These are phyloP conservation scores for Strobilomyces echinocephalus DNA, from an alignment of 768 basidiomycete species.

Conservation along the genomic window DNA sequence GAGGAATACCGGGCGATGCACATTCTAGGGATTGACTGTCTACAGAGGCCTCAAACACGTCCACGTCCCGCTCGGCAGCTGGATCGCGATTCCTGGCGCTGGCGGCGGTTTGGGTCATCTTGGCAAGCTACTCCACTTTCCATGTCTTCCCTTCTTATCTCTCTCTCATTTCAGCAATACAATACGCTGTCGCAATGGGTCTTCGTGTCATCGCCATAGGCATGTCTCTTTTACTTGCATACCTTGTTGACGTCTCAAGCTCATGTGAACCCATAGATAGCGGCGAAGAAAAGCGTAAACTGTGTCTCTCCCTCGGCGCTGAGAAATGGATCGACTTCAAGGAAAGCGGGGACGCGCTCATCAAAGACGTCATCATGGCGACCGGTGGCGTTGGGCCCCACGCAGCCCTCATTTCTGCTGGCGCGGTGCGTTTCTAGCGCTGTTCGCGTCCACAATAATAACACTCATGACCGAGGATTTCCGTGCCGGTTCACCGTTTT, in stretches of 20 bases:
- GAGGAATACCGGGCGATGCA: neutral
- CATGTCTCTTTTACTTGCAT: neutral
- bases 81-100: conserved; percentile 72
- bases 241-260: neutral
- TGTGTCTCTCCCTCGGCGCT: conserved; percentile 37
- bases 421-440: conserved; percentile 10
- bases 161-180: conserved; percentile 31
- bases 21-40: conserved; percentile 38
- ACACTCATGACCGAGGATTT: neutral
- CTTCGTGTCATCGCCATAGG: conserved; percentile 44
- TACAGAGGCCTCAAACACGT: conserved; percentile 82
- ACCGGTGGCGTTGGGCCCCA: conserved; percentile 44
- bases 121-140: conserved; percentile 6
- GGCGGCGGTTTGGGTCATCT: conserved; percentile 46
- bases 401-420: conserved; percentile 25
- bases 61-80: conserved; percentile 61
- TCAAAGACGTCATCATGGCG: conserved; percentile 34
- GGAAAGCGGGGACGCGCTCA: conserved; percentile 34
- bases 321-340: conserved; percentile 47
- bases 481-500: neutral
- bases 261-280: conserved; percentile 29
- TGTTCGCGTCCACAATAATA: neutral
- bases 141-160: neutral
- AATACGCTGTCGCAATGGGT: conserved; percentile 42
- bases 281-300: conserved; percentile 37